Evolutionary conservation across 1,139 yeast genomes (phyloP), one percentile per base, ranked within the genome.

Genomic region (Pneumocystis sp.): DNA sequence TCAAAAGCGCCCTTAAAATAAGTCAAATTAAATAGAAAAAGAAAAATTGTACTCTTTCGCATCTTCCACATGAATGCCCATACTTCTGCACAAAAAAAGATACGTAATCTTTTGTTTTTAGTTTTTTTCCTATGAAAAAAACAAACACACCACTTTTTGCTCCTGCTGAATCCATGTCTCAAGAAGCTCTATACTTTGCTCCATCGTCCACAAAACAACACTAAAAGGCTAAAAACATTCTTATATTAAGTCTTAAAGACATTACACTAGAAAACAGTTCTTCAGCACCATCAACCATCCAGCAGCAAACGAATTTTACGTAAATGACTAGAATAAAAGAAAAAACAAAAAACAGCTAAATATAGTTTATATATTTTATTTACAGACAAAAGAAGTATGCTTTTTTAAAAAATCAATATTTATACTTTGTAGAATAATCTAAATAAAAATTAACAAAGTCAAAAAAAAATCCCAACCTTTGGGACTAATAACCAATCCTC

Each of bases 401-500:
- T 7, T 37, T 37, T 37, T 37, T 4, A 37, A 40, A 40, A 12
- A 56, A 59, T 42, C 29, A 59, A 31, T 59, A 59, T 59, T 42
- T 59, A 25, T 59, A 59, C 31, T 59, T 59, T 21, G 61, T 59
- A 21, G 61, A 59, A 42, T 59, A 59, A 42, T 59, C 61, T 59
- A 59, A 6, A 59, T 21, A 29, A 10, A 25, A 8, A 39, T 21
- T 2, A 15, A 59, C 8, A 59, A 10, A 39, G 2, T 7, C 4
- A 29, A 21, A 1, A 21, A 59, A 21, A 15, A 25, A 59, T 59
- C 6, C 17, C 4, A 37, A 42, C 61, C 61, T 31, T 42, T 59
- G 10, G 44, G 44, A 12, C 96, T 86, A 8, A 86, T 82, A 19
- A 90, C 97, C 69, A 93, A 77, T 68, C 98, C 97, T 74, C 89